These are phyloP conservation scores for Fraxinus anomala DNA, from an alignment of 257 asterid species.

Conservation along the genomic window DNA sequence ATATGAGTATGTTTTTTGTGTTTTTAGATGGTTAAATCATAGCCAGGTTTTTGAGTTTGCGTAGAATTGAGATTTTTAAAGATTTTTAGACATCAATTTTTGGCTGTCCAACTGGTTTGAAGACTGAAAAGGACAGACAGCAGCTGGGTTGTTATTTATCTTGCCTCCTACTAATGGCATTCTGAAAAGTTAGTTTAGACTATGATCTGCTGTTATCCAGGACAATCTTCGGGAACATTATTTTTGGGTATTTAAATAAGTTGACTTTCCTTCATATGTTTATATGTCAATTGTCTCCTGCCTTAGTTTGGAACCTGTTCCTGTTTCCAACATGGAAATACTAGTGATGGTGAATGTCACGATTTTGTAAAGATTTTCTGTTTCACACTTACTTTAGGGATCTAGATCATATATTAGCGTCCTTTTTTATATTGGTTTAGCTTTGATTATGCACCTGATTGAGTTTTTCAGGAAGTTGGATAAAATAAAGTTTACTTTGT, in stretches of 20 bases:
- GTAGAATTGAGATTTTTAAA: not conserved
- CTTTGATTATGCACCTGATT: not conserved
- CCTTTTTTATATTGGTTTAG: not conserved
- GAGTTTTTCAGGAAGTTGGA: too few relatives aligned
- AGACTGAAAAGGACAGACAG: constrained; percentile 5
- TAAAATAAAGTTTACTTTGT: too few relatives aligned
- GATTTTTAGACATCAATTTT: not conserved
- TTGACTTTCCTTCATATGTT: not conserved
- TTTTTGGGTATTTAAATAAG: not conserved
- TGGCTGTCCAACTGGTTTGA: constrained; percentile 2
- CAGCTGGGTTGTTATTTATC: constrained; percentile 4
- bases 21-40: too few relatives aligned
- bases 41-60: too few relatives aligned
- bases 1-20: not conserved
- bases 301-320: not conserved
- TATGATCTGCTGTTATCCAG: constrained; percentile 22
- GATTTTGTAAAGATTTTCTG: constrained; percentile 12
- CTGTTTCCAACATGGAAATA: not conserved
- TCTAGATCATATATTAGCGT: not conserved
- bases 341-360: not conserved
- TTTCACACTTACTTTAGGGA: constrained; percentile 8
- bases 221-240: constrained; percentile 6
- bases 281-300: not conserved
- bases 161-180: constrained; percentile 5
- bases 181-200: constrained; percentile 18